Evolutionary conservation across 192 early-diverging fungal species (phyloP).

Genomic region (Ambispora gerdemannii): DNA sequence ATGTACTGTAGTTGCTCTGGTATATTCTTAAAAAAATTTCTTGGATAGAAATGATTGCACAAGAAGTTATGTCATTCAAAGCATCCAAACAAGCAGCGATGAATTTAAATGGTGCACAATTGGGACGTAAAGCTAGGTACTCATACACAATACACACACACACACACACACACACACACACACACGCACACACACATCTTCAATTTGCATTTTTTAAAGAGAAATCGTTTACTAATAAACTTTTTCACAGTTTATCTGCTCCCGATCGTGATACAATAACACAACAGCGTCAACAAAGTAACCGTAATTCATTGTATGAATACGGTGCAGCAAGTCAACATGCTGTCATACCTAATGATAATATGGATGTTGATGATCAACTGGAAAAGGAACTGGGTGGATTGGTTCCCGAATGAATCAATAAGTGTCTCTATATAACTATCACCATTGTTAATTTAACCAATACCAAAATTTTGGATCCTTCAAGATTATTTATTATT

Average conservation of each 20-base stretch:
- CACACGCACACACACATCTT: too few relatives aligned
- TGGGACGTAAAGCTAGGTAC: slow-evolving; percentile 44
- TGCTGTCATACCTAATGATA: slow-evolving; percentile 34
- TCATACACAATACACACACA: too few relatives aligned
- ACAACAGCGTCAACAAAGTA: slow-evolving; percentile 37
- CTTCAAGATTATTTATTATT: too few relatives aligned
- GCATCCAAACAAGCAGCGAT: slow-evolving; percentile 53
- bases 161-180: too few relatives aligned
- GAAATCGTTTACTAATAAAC: too few relatives aligned
- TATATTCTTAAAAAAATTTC: too few relatives aligned
- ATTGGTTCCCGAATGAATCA: too few relatives aligned
- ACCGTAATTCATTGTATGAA: slow-evolving; percentile 44
- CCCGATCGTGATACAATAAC: slow-evolving; percentile 45
- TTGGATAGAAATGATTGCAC: slow-evolving; percentile 69
- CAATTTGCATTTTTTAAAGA: too few relatives aligned
- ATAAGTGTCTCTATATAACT: too few relatives aligned
- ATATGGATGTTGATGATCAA: slow-evolving; percentile 55
- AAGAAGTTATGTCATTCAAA: slow-evolving; percentile 80
- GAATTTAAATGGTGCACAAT: slow-evolving; percentile 35
- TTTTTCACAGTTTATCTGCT: slow-evolving; percentile 47
- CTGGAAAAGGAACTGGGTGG: slow-evolving; percentile 54
- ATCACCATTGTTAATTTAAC: too few relatives aligned
- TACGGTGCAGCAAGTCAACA: slow-evolving; percentile 41
- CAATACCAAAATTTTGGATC: too few relatives aligned
- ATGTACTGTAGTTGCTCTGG: too few relatives aligned